A percentile compares a stretch with the other conserved stretches of the same genome.
These are phyloP conservation scores for Alliaria petiolata DNA, from an alignment of 345 rosid species.

Conservation along the genomic window DNA sequence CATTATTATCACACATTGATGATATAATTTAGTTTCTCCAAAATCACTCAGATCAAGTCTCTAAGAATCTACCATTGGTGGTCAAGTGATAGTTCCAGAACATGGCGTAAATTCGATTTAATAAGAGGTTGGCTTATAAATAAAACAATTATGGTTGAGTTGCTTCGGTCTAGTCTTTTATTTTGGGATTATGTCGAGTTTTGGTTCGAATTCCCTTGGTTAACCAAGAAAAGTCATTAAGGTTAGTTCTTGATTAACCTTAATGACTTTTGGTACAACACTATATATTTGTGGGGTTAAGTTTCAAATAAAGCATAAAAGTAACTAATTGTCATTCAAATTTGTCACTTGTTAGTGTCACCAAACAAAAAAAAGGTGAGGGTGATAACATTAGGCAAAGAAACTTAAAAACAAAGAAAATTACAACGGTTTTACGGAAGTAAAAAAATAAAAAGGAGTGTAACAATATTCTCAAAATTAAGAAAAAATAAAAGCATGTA, in stretches of 20 bases:
- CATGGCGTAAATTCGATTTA: neutral
- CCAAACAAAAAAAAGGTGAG: neutral
- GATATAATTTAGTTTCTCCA: neutral
- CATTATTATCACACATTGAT: neutral
- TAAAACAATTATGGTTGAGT: neutral
- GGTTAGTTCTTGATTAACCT: too few species aligned
- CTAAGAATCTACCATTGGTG: neutral
- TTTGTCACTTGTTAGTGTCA: neutral
- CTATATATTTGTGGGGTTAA: too few species aligned
- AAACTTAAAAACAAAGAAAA: neutral
- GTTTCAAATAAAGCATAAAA: too few species aligned
- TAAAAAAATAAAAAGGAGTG: neutral
- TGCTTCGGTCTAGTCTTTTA: neutral
- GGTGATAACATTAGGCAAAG: neutral
- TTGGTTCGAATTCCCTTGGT: neutral
- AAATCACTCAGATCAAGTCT: neutral
- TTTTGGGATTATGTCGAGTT: too few species aligned
- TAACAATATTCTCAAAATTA: neutral
- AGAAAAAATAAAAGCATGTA: neutral
- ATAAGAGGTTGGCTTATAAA: neutral
- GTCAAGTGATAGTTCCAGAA: neutral
- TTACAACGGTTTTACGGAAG: neutral
- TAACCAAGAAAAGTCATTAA: neutral
- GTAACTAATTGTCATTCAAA: neutral
- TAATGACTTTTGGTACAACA: too few species aligned